Conservation (phyloP, 2,329 filamentous ascomycete species). For the Leptosphaerulina australis region DNA sequence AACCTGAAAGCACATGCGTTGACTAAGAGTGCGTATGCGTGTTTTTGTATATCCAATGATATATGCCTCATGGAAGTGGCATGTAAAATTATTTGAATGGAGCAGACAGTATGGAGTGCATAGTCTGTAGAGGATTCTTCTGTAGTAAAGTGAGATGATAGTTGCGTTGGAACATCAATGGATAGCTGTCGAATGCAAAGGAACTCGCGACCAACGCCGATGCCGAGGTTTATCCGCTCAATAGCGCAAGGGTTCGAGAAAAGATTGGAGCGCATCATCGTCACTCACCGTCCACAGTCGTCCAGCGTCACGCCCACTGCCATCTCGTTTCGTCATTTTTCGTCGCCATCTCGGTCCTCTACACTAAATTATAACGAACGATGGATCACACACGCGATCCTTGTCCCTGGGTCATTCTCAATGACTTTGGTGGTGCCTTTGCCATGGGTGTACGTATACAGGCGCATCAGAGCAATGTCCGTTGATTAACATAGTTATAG, state of each 20-base stretch:
- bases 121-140: no score
- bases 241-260: slow-evolving; percentile 31
- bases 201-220: slow-evolving; percentile 3
- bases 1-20: no score
- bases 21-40: no score
- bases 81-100: no score
- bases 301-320: slow-evolving; percentile 20
- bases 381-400: slow-evolving; percentile 98
- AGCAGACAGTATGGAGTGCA: no score
- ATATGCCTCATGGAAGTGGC: no score
- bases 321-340: slow-evolving; percentile 43
- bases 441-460: slow-evolving; percentile 81
- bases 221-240: slow-evolving; percentile 31
- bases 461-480: slow-evolving; percentile 1
- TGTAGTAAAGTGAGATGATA: no score
- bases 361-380: slow-evolving; percentile 12
- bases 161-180: no score
- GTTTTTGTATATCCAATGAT: no score
- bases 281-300: slow-evolving; percentile 21
- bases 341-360: slow-evolving; percentile 6
- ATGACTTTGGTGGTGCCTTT: slow-evolving; percentile 97
- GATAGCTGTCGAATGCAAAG: slow-evolving; percentile 13
- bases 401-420: slow-evolving; percentile 94
- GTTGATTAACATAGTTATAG: slow-evolving; percentile 28
- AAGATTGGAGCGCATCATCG: slow-evolving; percentile 41